A percentile compares a stretch with the other conserved stretches of the same genome.
phyloP scores from a whole-genome alignment of 768 basidiomycete genomes.

The Termitomyces sp. region DNA sequence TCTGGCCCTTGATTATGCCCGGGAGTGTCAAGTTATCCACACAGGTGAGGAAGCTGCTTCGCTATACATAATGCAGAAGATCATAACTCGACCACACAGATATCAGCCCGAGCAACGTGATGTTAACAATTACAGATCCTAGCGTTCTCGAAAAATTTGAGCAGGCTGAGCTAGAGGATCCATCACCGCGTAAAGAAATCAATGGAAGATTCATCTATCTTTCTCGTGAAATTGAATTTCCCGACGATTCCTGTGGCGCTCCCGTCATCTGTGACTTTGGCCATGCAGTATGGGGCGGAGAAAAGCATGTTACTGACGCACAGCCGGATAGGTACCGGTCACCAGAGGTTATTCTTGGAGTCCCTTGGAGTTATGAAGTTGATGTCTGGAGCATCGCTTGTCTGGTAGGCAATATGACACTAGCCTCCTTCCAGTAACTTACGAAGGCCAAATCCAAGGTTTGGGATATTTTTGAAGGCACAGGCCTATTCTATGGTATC shows the following conservation, averaged over 20 bases:
- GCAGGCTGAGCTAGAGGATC: constrained; percentile 7
- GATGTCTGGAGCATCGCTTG: constrained; percentile 27
- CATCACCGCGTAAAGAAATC: constrained; percentile 10
- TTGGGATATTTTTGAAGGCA: constrained; percentile 4
- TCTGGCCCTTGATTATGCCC: neutral
- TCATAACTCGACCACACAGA: neutral
- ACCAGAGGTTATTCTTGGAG: constrained; percentile 21
- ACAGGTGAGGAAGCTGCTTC: neutral
- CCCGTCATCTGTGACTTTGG: constrained; percentile 19
- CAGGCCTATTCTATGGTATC: neutral
- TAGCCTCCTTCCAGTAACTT: neutral
- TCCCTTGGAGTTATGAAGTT: constrained; percentile 19
- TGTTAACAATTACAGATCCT: neutral
- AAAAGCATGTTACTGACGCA: constrained; percentile 7
- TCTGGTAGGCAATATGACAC: constrained; percentile 13
- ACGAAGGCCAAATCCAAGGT: neutral
- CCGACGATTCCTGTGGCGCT: neutral
- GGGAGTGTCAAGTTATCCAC: neutral
- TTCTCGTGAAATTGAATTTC: constrained; percentile 3
- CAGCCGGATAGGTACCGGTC: constrained; percentile 22
- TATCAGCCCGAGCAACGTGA: neutral
- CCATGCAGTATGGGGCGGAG: constrained; percentile 9
- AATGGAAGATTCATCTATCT: constrained; percentile 10
- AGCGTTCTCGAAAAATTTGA: constrained; percentile 5
- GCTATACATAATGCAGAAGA: neutral